These are phyloP conservation scores for Penicillium corylophilum DNA, from an alignment of 2,329 filamentous ascomycete species.

Conservation along the genomic window DNA sequence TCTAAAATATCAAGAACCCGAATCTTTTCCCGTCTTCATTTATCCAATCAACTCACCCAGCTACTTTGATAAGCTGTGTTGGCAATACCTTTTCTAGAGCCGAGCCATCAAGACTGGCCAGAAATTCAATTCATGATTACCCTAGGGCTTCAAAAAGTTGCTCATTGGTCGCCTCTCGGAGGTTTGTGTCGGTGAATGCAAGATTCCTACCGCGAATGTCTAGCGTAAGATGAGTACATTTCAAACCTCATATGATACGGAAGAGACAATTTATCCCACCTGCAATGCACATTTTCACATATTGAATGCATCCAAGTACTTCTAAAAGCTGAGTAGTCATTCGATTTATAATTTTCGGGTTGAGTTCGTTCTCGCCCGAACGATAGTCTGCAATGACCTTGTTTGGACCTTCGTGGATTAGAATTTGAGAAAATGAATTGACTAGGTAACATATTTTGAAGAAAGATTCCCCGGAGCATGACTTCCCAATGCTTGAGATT, in stretches of 20 bases:
- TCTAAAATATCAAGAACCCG: conserved; percentile 26
- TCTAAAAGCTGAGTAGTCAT: conserved; percentile 29
- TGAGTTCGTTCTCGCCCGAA: conserved; percentile 18
- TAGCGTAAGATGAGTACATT: conserved; percentile 12
- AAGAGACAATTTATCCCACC: conserved; percentile 29
- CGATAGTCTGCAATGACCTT: conserved; percentile 23
- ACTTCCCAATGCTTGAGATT: conserved; percentile 16
- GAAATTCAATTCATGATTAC: conserved; percentile 16
- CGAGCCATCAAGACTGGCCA: conserved; percentile 20
- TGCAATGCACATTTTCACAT: conserved; percentile 29
- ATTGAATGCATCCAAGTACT: conserved; percentile 28
- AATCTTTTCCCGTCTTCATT: conserved; percentile 28
- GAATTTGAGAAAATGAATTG: conserved; percentile 32
- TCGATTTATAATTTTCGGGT: conserved; percentile 23
- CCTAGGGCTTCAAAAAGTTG: conserved; percentile 21
- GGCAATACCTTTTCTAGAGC: conserved; percentile 23
- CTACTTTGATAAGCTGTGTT: conserved; percentile 24
- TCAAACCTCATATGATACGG: conserved; percentile 1
- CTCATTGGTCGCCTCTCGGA: conserved; percentile 13
- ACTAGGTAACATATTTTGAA: conserved; percentile 26
- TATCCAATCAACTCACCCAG: conserved; percentile 25
- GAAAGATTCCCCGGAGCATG: conserved; percentile 11
- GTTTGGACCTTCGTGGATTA: conserved; percentile 34
- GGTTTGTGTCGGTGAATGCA: conserved; percentile 20
- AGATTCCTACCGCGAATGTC: conserved; percentile 30